Conservation (phyloP, 2,329 filamentous ascomycete species). For the Trichoderma sp. region DNA sequence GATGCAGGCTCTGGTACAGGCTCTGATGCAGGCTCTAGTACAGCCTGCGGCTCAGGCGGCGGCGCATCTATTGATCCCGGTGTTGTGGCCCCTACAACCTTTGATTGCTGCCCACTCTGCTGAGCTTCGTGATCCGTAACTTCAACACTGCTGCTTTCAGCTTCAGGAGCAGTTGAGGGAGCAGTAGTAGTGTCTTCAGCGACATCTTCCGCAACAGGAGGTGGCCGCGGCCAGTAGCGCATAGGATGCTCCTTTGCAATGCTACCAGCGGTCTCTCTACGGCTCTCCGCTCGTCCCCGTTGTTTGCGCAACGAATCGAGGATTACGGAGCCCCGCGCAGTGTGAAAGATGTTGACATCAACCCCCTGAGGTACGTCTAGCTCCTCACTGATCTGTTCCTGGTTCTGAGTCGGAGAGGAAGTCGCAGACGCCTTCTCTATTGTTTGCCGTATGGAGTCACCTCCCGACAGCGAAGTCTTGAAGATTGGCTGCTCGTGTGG, state of each 20-base stretch:
- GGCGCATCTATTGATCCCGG: background rate
- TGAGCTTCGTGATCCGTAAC: background rate
- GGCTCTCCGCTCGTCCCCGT: conserved; percentile 5
- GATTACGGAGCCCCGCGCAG: conserved; percentile 43
- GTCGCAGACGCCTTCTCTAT: conserved; percentile 12
- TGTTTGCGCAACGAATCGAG: conserved; percentile 37
- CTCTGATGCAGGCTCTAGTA: background rate
- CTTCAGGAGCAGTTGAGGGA: background rate
- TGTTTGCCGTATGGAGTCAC: background rate
- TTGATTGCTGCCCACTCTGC: background rate
- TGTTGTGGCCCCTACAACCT: background rate
- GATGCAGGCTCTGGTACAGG: background rate
- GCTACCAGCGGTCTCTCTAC: background rate
- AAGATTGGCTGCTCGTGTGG: background rate
- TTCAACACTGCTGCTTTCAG: background rate
- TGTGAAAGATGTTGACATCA: conserved; percentile 49
- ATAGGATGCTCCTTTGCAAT: conserved; percentile 38
- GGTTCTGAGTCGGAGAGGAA: conserved; percentile 9
- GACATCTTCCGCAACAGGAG: conserved; percentile 23
- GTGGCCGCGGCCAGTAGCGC: conserved; percentile 33
- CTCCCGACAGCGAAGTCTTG: background rate
- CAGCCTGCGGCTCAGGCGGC: background rate
- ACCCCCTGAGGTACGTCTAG: conserved; percentile 40
- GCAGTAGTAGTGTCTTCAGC: background rate
- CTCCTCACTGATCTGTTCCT: conserved; percentile 21